Percentiles rank a stretch among this genome's conserved stretches.
Evolutionary conservation across 305 asterid genomes (phyloP).

Genomic region (Coffea humblotiana): DNA sequence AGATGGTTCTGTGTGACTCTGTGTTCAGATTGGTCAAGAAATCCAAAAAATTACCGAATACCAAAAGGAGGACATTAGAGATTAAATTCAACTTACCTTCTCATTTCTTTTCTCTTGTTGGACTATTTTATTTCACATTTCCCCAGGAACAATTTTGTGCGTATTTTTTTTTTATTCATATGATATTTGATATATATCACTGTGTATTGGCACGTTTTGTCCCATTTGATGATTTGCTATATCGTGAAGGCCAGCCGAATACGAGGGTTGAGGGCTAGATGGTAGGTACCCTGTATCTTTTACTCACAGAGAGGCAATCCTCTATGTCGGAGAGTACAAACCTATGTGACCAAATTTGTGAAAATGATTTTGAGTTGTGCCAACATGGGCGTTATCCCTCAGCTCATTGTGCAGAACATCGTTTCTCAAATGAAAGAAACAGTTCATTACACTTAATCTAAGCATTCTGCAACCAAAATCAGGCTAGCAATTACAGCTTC

Average conservation of each 20-base stretch:
- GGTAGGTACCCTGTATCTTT: not conserved
- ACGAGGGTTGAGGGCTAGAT: not conserved
- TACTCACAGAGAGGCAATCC: not conserved
- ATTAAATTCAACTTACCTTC: not conserved
- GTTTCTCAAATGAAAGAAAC: not conserved
- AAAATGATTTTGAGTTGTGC: not conserved
- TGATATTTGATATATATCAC: not conserved
- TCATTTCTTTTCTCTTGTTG: not conserved
- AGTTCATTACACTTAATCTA: not conserved
- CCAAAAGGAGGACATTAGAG: not conserved
- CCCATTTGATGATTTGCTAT: not conserved
- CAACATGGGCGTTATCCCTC: not conserved
- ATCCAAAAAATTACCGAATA: not conserved
- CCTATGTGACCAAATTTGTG: not conserved
- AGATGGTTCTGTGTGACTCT: not conserved
- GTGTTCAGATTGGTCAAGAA: not conserved
- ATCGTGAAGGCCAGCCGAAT: not conserved
- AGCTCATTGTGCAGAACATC: not conserved
- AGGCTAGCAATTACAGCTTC: not conserved
- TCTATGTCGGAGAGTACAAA: not conserved
- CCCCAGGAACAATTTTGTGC: not conserved
- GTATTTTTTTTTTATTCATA: not conserved
- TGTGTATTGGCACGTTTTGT: slow-evolving; percentile 1
- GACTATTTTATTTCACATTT: not conserved
- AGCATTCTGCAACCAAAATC: not conserved